Evolutionary conservation across 2,329 filamentous ascomycete species (phyloP).

Genomic region (Stachybotrys chlorohalonatus): DNA sequence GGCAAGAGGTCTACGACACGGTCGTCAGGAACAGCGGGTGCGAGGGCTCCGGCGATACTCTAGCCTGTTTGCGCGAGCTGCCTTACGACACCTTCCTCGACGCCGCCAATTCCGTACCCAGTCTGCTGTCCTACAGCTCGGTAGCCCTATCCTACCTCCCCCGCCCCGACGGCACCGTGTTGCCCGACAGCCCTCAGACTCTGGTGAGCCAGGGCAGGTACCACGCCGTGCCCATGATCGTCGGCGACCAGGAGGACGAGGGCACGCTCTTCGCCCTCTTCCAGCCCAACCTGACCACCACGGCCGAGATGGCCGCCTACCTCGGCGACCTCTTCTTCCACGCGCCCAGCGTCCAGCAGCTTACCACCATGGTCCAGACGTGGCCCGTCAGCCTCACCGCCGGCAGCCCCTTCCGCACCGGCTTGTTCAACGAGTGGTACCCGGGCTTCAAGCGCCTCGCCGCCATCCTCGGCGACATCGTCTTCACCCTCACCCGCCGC

Average conservation of each 20-base stretch:
- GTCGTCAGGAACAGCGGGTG: conserved; percentile 57
- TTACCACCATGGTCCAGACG: conserved; percentile 48
- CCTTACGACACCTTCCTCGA: conserved; percentile 52
- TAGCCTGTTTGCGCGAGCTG: conserved; percentile 56
- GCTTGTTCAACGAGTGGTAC: conserved; percentile 60
- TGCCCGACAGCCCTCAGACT: conserved; percentile 54
- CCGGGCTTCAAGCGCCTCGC: conserved; percentile 70
- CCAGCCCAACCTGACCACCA: conserved; percentile 58
- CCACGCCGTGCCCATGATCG: conserved; percentile 40
- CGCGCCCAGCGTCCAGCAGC: conserved; percentile 36
- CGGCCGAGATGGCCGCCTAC: conserved; percentile 50
- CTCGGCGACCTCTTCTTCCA: conserved; percentile 52
- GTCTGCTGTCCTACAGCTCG: conserved; percentile 56
- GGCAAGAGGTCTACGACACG: conserved; percentile 54
- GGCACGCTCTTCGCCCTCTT: conserved; percentile 66
- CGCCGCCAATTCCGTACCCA: conserved; percentile 62
- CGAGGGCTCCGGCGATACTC: conserved; percentile 41
- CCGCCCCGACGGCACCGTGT: conserved; percentile 57
- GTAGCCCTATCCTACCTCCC: conserved; percentile 67
- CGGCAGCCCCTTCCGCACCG: conserved; percentile 66
- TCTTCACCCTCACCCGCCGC: conserved; percentile 65
- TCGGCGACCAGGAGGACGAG: conserved; percentile 73
- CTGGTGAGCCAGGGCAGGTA: conserved; percentile 41
- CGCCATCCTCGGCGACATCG: conserved; percentile 65
- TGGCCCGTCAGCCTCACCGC: conserved; percentile 48